These are phyloP conservation scores for Cryptosporidium ryanae DNA, from an alignment of 169 alveolate genomes.

Conservation along the genomic window DNA sequence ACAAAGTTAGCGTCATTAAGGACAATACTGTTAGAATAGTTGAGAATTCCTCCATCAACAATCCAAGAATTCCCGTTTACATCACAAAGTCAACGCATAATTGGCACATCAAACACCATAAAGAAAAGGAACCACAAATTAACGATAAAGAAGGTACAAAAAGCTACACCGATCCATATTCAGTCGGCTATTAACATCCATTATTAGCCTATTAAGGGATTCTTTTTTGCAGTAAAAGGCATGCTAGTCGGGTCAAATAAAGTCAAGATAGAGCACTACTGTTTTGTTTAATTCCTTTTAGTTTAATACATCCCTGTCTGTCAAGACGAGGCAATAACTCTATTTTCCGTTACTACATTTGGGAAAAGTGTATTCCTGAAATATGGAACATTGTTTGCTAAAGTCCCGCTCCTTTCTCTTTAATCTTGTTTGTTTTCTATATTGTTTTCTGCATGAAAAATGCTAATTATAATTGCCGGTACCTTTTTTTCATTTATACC, in stretches of 20 bases:
- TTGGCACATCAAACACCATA: constrained; percentile 61
- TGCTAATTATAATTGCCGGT: too few relatives aligned
- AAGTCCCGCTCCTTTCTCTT: too few relatives aligned
- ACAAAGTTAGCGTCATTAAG: constrained; percentile 10
- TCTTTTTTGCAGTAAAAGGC: not conserved
- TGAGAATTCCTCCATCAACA: constrained; percentile 45
- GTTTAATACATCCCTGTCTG: too few relatives aligned
- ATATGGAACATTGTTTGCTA: too few relatives aligned
- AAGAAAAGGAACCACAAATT: not conserved
- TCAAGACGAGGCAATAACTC: too few relatives aligned
- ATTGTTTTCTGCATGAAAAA: too few relatives aligned
- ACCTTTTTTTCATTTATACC: not conserved
- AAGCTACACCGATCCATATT: constrained; percentile 5
- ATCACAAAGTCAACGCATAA: constrained; percentile 67
- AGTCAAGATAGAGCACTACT: too few relatives aligned
- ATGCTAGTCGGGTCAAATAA: too few relatives aligned
- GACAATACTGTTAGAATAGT: constrained; percentile 58
- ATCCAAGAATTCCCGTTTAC: constrained; percentile 34
- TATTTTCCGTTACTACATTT: too few relatives aligned
- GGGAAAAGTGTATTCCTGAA: too few relatives aligned
- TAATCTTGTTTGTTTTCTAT: too few relatives aligned
- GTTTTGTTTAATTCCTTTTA: too few relatives aligned
- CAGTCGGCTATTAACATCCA: not conserved
- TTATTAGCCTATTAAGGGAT: not conserved
- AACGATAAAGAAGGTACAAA: not conserved